Evolutionary conservation across 257 asterid genomes (phyloP).

Genomic region (Oldenlandia corymbosa): DNA sequence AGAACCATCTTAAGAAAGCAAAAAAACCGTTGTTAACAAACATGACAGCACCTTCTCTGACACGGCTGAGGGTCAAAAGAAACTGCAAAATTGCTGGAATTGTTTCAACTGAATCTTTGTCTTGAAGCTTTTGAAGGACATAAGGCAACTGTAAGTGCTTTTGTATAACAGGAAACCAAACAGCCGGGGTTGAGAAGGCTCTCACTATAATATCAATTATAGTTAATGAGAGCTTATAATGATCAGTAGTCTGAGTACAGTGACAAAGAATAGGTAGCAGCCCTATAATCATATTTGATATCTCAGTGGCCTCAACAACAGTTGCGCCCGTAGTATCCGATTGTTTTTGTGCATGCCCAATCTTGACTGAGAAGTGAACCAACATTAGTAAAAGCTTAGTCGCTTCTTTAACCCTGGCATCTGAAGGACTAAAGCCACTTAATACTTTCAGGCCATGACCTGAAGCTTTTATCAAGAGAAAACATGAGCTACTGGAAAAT

Average conservation of each 20-base stretch:
- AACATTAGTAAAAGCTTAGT: constrained; percentile 52
- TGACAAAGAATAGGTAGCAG: constrained; percentile 74
- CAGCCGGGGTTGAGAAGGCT: constrained; percentile 52
- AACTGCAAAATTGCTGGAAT: constrained; percentile 53
- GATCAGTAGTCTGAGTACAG: constrained; percentile 50
- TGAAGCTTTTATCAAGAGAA: constrained; percentile 55
- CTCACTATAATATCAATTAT: constrained; percentile 57
- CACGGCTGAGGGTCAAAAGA: constrained; percentile 73
- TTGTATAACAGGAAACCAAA: constrained; percentile 77
- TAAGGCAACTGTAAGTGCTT: constrained; percentile 61
- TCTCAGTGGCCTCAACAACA: constrained; percentile 48
- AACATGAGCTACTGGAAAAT: constrained; percentile 31
- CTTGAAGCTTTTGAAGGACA: constrained; percentile 67
- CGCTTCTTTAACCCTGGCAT: constrained; percentile 33
- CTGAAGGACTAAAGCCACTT: constrained; percentile 38
- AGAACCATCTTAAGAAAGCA: constrained; percentile 46
- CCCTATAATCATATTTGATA: constrained; percentile 51
- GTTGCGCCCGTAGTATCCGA: constrained; percentile 20
- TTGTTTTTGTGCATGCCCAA: constrained; percentile 27
- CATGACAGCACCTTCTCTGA: constrained; percentile 78
- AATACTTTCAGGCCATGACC: constrained; percentile 71
- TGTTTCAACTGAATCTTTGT: constrained; percentile 26
- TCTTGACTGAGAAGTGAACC: constrained; percentile 51
- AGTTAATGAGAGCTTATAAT: constrained; percentile 56
- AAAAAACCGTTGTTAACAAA: constrained; percentile 71